Evolutionary conservation across 352 stramenopile genomes (phyloP).

Genomic region (Phytophthora vignae): DNA sequence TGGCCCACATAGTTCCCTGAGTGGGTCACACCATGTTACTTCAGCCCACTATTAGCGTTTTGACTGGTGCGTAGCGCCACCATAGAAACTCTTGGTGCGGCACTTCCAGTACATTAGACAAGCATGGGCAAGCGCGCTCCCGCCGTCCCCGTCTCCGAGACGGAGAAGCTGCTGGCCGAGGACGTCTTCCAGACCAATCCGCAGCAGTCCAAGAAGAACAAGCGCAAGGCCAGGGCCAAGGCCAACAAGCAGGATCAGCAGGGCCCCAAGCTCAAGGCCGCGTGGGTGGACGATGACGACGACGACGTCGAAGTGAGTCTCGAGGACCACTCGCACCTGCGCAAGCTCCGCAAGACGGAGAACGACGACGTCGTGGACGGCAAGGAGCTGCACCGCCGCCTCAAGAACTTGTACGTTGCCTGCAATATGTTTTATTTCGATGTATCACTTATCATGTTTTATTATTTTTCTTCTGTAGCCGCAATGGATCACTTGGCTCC

Average conservation of each 20-base stretch:
- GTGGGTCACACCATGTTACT: not conserved
- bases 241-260: constrained; percentile 19
- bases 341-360: constrained; percentile 87
- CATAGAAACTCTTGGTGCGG: constrained; percentile 23
- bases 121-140: constrained; percentile 55
- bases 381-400: constrained; percentile 75
- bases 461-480: constrained; percentile 38
- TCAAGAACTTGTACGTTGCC: constrained; percentile 81
- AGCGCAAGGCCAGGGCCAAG: constrained; percentile 41
- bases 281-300: constrained; percentile 92
- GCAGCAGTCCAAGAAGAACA: constrained; percentile 26
- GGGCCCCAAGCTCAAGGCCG: constrained; percentile 47
- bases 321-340: constrained; percentile 68
- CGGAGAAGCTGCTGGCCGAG: constrained; percentile 63
- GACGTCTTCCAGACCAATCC: constrained; percentile 59
- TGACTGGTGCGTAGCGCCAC: constrained; percentile 33
- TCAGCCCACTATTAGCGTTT: constrained; percentile 5
- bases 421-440: not conserved
- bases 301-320: constrained; percentile 76
- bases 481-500: constrained; percentile 60
- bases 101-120: not conserved
- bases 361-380: constrained; percentile 73
- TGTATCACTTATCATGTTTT: not conserved
- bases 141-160: constrained; percentile 28
- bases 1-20: too few relatives aligned